Evolutionary conservation across 805 yeast species (phyloP).

Genomic region (Saturnispora diversa): DNA sequence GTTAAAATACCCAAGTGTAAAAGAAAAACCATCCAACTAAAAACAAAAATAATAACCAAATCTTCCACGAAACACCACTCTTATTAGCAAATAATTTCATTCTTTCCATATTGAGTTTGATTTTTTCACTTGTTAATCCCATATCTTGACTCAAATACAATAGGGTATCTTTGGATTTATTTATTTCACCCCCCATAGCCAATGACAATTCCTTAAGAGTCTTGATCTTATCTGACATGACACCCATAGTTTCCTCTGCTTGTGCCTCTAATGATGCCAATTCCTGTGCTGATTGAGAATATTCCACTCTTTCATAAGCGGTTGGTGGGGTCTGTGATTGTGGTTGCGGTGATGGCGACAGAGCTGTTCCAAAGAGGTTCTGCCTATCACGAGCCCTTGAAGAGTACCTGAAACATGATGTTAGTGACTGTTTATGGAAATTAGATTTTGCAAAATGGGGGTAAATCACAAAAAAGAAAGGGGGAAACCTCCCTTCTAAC

Average conservation of each 20-base stretch:
- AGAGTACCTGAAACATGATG: conserved; percentile 5
- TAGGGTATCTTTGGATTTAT: conserved; percentile 25
- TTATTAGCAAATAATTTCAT: conserved; percentile 59
- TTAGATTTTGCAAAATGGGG: too few species aligned
- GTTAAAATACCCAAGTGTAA: conserved; percentile 31
- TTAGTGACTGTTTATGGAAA: conserved; percentile 11
- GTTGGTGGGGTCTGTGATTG: conserved; percentile 31
- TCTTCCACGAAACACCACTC: conserved; percentile 55
- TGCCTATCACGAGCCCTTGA: conserved; percentile 10
- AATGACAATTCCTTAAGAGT: conserved; percentile 48
- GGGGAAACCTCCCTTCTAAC: too few species aligned
- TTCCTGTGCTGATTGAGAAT: conserved; percentile 39
- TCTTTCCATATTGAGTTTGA: conserved; percentile 45
- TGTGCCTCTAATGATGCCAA: conserved; percentile 59
- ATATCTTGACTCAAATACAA: conserved; percentile 25
- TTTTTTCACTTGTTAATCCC: conserved; percentile 30
- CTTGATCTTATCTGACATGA: conserved; percentile 46
- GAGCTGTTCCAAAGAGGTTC: conserved; percentile 9
- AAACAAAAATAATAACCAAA: conserved; percentile 46
- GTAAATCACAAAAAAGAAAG: too few species aligned
- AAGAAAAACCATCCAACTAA: conserved; percentile 39
- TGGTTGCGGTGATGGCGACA: conserved; percentile 9
- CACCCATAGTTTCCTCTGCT: conserved; percentile 48
- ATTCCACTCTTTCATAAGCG: conserved; percentile 33
- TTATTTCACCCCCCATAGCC: conserved; percentile 60